These are phyloP conservation scores for Diaporthe capsici DNA, from an alignment of 2,329 filamentous ascomycete genomes.

Conservation along the genomic window DNA sequence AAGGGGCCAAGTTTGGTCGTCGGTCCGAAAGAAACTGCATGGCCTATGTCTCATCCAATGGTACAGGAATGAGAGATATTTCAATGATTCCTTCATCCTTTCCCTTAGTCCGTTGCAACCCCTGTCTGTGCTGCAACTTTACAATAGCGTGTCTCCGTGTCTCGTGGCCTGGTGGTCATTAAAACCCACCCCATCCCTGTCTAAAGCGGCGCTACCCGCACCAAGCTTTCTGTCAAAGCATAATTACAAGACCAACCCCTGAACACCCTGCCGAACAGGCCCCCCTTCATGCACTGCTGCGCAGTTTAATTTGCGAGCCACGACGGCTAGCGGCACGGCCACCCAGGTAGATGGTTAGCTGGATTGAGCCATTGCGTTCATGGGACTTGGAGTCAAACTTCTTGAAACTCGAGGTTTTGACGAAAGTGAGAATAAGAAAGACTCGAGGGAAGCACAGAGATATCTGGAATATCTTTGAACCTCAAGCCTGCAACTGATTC, in stretches of 20 bases:
- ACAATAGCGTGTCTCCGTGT: neutral
- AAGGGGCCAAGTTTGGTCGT: neutral
- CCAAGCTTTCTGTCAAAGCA: slow-evolving; percentile 30
- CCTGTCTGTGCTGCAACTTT: slow-evolving; percentile 17
- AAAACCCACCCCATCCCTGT: neutral
- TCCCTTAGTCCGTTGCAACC: neutral
- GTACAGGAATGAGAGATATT: neutral
- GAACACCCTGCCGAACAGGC: neutral
- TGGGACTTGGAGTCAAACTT: too few relatives aligned
- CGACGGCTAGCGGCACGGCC: neutral
- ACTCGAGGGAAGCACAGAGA: neutral
- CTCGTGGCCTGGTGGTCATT: neutral
- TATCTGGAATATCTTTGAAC: too few relatives aligned
- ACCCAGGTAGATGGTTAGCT: too few relatives aligned
- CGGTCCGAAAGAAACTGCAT: neutral
- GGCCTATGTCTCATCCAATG: neutral
- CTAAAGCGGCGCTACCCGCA: slow-evolving; percentile 4
- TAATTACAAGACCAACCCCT: neutral
- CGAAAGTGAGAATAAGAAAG: neutral
- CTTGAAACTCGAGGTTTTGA: too few relatives aligned
- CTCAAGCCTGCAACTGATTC: neutral
- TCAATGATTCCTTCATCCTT: neutral
- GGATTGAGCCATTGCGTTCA: too few relatives aligned
- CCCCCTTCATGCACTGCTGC: neutral
- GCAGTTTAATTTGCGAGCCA: neutral